phyloP scores from a whole-genome alignment of 164 flowering plant species.

The Vitis labrusca region DNA sequence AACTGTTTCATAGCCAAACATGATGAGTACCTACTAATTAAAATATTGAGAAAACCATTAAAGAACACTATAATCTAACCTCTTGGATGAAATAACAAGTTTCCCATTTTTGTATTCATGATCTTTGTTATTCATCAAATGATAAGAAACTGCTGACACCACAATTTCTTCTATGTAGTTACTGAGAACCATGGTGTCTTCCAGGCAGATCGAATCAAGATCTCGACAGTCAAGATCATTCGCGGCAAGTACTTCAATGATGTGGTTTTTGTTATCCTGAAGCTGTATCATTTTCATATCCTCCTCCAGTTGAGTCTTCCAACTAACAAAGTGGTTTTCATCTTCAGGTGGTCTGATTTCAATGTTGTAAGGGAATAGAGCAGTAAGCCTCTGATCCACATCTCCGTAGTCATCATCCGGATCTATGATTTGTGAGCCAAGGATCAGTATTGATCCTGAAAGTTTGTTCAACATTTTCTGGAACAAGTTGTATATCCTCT shows the following conservation, averaged over 20 bases:
- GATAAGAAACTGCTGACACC: constrained; percentile 87
- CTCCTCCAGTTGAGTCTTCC: constrained; percentile 84
- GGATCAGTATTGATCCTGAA: constrained; percentile 77
- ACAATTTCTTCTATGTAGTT: constrained; percentile 89
- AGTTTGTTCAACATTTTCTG: constrained; percentile 79
- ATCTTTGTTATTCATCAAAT: constrained; percentile 80
- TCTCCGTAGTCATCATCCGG: constrained; percentile 39
- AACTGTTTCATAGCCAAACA: constrained; percentile 42
- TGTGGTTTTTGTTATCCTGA: constrained; percentile 85
- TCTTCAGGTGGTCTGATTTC: constrained; percentile 87
- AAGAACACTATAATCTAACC: constrained; percentile 36
- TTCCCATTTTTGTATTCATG: constrained; percentile 87
- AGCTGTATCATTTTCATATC: constrained; percentile 85
- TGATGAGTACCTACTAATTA: neutral
- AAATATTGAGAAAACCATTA: neutral
- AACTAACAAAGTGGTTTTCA: constrained; percentile 70
- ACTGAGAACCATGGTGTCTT: constrained; percentile 71
- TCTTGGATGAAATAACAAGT: constrained; percentile 79
- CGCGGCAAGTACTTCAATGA: constrained; percentile 76
- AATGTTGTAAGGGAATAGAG: constrained; percentile 79
- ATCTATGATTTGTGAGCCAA: constrained; percentile 72
- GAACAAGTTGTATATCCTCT: constrained; percentile 62
- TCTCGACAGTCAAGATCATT: constrained; percentile 93
- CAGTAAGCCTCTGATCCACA: constrained; percentile 66
- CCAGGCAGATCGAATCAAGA: constrained; percentile 65